These are phyloP conservation scores for Pseudevernia furfuracea DNA, from an alignment of 495 filamentous ascomycete species.

Conservation along the genomic window DNA sequence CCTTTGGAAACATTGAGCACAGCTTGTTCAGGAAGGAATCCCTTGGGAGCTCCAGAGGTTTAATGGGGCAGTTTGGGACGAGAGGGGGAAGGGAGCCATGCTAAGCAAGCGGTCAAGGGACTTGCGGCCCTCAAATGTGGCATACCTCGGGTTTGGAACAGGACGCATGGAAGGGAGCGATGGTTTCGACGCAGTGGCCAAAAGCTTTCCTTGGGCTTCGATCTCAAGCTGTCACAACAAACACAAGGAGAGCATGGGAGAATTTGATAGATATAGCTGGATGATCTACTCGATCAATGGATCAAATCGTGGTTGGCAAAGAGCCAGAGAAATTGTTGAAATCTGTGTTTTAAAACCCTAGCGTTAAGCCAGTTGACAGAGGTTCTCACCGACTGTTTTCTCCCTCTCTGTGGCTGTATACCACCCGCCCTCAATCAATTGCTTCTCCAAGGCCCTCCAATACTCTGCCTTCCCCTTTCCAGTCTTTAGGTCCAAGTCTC, in stretches of 20 bases:
- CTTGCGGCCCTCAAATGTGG: neutral
- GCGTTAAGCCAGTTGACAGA: slow-evolving; percentile 15
- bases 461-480: slow-evolving; percentile 56
- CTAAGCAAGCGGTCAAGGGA: neutral
- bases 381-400: slow-evolving; percentile 25
- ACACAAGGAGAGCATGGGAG: neutral
- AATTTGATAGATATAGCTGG: neutral
- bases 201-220: neutral
- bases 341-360: neutral
- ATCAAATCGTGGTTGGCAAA: neutral
- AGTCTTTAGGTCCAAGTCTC: slow-evolving; percentile 83
- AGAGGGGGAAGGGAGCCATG: neutral
- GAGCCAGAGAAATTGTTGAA: neutral
- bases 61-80: neutral
- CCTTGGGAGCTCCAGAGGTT: neutral
- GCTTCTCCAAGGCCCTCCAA: slow-evolving; percentile 60
- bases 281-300: neutral
- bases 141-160: neutral
- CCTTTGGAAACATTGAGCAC: neutral
- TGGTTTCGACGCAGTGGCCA: neutral
- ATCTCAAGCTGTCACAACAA: no score
- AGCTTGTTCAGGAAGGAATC: no score
- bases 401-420: slow-evolving; percentile 50
- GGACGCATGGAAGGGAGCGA: neutral
- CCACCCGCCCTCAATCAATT: slow-evolving; percentile 63